Percentiles rank a stretch among this genome's conserved stretches.
These are phyloP conservation scores for Phalaenopsis aphrodite DNA, from an alignment of 106 monocot genomes.

Conservation along the genomic window DNA sequence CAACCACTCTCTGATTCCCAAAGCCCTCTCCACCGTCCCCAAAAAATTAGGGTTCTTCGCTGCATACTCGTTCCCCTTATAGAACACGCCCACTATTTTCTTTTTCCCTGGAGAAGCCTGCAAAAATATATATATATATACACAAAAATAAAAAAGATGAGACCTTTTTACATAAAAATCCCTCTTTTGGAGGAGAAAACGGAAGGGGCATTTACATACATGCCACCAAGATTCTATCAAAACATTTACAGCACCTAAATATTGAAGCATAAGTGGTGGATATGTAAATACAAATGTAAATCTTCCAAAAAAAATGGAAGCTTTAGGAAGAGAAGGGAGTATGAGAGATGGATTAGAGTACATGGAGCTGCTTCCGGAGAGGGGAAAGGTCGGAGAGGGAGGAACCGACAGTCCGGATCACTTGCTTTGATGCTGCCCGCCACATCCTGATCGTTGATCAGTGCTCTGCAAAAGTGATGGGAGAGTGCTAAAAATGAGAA, in stretches of 20 bases:
- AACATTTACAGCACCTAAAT: too few species aligned
- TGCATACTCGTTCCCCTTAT: constrained; percentile 86
- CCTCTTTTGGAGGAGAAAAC: neutral
- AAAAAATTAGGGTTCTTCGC: constrained; percentile 78
- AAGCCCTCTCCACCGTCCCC: constrained; percentile 61
- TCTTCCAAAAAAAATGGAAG: neutral
- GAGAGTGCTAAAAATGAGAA: neutral
- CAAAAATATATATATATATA: neutral
- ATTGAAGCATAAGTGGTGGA: too few species aligned
- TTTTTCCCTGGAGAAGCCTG: constrained; percentile 80
- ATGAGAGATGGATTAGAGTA: constrained; percentile 5
- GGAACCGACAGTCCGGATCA: constrained; percentile 18
- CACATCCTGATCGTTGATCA: constrained; percentile 23
- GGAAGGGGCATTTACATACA: too few species aligned
- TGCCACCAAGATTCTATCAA: too few species aligned
- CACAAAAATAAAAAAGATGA: neutral
- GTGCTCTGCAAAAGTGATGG: neutral
- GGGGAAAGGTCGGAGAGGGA: constrained; percentile 1
- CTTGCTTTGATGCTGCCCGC: constrained; percentile 15
- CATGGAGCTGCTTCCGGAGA: constrained; percentile 30
- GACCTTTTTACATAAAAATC: neutral
- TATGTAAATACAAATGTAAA: too few species aligned
- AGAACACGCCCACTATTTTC: constrained; percentile 98
- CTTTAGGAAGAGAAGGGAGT: neutral
- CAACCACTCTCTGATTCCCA: constrained; percentile 85